Percentiles rank a stretch among this genome's conserved stretches.
Evolutionary conservation across 805 yeast genomes (phyloP).

Genomic region (Scheffersomyces amazonensis): DNA sequence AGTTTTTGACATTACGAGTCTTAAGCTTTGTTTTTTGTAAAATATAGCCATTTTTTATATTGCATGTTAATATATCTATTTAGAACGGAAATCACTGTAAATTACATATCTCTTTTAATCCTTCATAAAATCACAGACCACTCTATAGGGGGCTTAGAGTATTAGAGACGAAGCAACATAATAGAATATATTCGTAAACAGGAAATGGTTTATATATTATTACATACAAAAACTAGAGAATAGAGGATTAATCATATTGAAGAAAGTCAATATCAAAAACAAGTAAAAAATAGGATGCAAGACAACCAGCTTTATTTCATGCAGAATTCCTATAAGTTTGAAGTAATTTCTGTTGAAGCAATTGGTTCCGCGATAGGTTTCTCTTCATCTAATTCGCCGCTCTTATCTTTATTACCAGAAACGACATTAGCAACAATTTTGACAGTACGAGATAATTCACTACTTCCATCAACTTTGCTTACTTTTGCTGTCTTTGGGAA

Average conservation of each 20-base stretch:
- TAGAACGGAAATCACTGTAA: background rate
- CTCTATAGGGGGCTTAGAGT: too few relatives aligned
- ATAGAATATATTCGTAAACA: too few relatives aligned
- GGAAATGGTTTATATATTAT: too few relatives aligned
- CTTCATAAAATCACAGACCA: too few relatives aligned
- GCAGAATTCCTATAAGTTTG: too few relatives aligned
- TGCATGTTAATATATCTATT: conserved; percentile 21
- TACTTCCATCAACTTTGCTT: conserved; percentile 43
- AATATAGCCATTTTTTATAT: conserved; percentile 11
- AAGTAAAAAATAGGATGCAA: too few relatives aligned
- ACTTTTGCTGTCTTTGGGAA: conserved; percentile 45
- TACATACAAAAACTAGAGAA: background rate
- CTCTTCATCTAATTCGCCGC: background rate
- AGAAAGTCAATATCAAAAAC: background rate
- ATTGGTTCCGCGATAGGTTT: too few relatives aligned
- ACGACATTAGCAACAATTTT: conserved; percentile 39
- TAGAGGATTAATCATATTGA: background rate
- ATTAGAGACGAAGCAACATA: too few relatives aligned
- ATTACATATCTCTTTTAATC: background rate
- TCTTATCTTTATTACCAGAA: conserved; percentile 19
- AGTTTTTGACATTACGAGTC: conserved; percentile 2
- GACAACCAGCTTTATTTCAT: too few relatives aligned
- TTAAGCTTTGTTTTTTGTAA: conserved; percentile 4
- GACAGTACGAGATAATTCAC: conserved; percentile 57
- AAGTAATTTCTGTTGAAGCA: too few relatives aligned